These are phyloP conservation scores for Ogataea hybrid DNA, from an alignment of 1,139 yeast genomes.

Conservation along the genomic window DNA sequence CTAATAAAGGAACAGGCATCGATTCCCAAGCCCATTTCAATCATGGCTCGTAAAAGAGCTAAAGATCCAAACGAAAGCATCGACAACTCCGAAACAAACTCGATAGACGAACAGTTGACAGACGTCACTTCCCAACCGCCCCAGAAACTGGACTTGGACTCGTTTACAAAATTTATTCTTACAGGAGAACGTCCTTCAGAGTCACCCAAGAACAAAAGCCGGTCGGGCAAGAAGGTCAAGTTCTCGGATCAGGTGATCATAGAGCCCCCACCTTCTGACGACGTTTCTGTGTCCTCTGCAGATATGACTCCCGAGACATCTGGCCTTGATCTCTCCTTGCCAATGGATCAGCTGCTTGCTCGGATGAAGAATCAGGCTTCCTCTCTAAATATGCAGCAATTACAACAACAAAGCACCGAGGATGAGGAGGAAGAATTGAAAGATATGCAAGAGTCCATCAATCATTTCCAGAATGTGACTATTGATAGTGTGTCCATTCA, in stretches of 20 bases:
- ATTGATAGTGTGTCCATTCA: slow-evolving; percentile 65
- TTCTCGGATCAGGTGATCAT: slow-evolving; percentile 62
- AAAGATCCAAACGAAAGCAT: slow-evolving; percentile 37
- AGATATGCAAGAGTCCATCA: slow-evolving; percentile 66
- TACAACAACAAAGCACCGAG: slow-evolving; percentile 33
- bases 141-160: slow-evolving; percentile 58
- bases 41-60: slow-evolving; percentile 53
- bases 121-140: slow-evolving; percentile 13
- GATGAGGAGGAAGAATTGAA: slow-evolving; percentile 59
- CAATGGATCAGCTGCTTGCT: slow-evolving; percentile 68
- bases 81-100: slow-evolving; percentile 14
- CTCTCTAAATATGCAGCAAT: not conserved
- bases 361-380: slow-evolving; percentile 35
- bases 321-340: slow-evolving; percentile 55
- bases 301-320: slow-evolving; percentile 10
- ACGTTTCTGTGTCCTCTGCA: slow-evolving; percentile 15
- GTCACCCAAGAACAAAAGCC: slow-evolving; percentile 31
- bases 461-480: slow-evolving; percentile 62
- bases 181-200: slow-evolving; percentile 68
- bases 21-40: slow-evolving; percentile 68
- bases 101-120: slow-evolving; percentile 26
- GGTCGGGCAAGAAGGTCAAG: slow-evolving; percentile 54
- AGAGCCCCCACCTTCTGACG: slow-evolving; percentile 27
- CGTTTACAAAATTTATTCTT: slow-evolving; percentile 69
- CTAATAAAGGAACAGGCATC: slow-evolving; percentile 53